Percentiles rank a stretch among this genome's conserved stretches.
Evolutionary conservation across 129 eudicot genomes (phyloP).

Genomic region (Flaveria bidentis): DNA sequence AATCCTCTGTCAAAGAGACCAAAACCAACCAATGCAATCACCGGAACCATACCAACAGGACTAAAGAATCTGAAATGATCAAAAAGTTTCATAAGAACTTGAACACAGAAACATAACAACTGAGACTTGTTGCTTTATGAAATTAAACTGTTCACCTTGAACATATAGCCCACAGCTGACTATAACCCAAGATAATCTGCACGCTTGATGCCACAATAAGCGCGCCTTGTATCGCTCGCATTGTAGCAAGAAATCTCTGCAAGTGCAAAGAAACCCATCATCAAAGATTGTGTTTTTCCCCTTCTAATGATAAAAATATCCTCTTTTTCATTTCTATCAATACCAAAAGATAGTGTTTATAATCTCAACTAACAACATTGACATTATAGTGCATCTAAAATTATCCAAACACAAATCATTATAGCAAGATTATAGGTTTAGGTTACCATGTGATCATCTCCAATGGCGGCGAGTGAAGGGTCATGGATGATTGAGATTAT

Average conservation of each 20-base stretch:
- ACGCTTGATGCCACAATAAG: slow-evolving; percentile 94
- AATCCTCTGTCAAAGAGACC: slow-evolving; percentile 96
- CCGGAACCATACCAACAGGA: slow-evolving; percentile 97
- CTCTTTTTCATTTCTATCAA: background rate
- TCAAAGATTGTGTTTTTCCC: slow-evolving; percentile 11
- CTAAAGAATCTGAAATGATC: slow-evolving; percentile 74
- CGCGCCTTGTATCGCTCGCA: slow-evolving; percentile 96
- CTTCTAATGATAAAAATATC: background rate
- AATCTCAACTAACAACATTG: background rate
- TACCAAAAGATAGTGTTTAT: background rate
- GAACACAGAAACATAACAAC: background rate
- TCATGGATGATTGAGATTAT: slow-evolving; percentile 91
- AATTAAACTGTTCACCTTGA: slow-evolving; percentile 61
- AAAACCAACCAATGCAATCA: slow-evolving; percentile 81
- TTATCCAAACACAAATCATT: background rate
- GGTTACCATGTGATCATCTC: slow-evolving; percentile 65
- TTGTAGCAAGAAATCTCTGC: slow-evolving; percentile 80
- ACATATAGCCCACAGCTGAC: slow-evolving; percentile 97
- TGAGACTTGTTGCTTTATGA: slow-evolving; percentile 1
- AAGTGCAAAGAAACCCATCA: slow-evolving; percentile 23
- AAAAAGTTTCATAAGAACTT: background rate
- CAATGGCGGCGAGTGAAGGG: slow-evolving; percentile 62
- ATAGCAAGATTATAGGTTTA: slow-evolving; percentile 21
- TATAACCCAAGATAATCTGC: slow-evolving; percentile 94
- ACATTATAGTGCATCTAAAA: background rate